Percentiles rank a stretch among this genome's conserved stretches.
Evolutionary conservation across 164 flowering plant species (phyloP).

Genomic region (Aristolochia californica): DNA sequence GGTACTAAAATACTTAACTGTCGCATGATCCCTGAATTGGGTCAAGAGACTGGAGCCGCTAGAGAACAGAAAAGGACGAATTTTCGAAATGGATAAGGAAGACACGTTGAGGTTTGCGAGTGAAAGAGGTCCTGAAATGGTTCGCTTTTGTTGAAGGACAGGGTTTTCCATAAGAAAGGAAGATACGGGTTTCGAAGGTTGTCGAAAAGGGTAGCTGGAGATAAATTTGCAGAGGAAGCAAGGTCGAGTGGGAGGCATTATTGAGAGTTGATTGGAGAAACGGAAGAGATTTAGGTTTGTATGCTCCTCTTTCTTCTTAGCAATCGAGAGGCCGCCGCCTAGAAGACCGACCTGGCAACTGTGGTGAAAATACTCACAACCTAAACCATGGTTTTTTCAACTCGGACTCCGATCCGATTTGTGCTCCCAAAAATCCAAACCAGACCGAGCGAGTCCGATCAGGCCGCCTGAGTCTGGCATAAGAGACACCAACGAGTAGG

Average conservation of each 20-base stretch:
- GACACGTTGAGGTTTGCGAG: slow-evolving; percentile 6
- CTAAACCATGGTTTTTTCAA: too few relatives aligned
- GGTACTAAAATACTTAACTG: slow-evolving; percentile 20
- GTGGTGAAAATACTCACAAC: too few relatives aligned
- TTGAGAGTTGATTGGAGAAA: neutral
- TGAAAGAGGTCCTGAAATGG: slow-evolving; percentile 1
- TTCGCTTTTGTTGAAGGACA: slow-evolving; percentile 6
- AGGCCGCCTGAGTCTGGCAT: too few relatives aligned
- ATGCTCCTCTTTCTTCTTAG: too few relatives aligned
- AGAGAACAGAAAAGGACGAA: slow-evolving; percentile 12
- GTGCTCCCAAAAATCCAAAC: too few relatives aligned
- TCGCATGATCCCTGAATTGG: slow-evolving; percentile 5
- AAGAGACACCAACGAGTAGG: too few relatives aligned
- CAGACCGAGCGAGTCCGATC: too few relatives aligned
- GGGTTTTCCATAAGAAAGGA: slow-evolving; percentile 10
- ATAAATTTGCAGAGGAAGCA: slow-evolving; percentile 20
- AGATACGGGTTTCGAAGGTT: slow-evolving; percentile 20
- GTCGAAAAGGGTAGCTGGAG: slow-evolving; percentile 16
- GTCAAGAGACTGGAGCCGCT: slow-evolving; percentile 2
- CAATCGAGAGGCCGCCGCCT: too few relatives aligned
- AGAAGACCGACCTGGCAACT: too few relatives aligned
- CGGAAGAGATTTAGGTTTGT: too few relatives aligned
- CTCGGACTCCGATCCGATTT: too few relatives aligned
- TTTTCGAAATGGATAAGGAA: slow-evolving; percentile 9
- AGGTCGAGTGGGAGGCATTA: slow-evolving; percentile 25